These are phyloP conservation scores for Pichia occidentalis DNA, from an alignment of 805 yeast genomes.

Conservation along the genomic window DNA sequence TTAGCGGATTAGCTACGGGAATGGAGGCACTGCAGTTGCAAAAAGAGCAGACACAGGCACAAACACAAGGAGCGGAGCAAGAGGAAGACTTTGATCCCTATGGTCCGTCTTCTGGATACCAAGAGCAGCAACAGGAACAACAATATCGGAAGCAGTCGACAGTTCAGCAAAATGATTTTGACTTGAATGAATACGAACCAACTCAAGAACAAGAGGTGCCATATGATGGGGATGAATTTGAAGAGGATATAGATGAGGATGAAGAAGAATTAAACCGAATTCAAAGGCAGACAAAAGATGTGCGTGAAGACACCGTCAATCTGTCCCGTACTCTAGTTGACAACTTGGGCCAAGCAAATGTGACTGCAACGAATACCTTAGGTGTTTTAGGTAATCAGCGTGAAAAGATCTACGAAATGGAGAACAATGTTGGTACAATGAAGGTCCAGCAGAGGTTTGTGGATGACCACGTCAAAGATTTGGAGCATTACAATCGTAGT, in stretches of 20 bases:
- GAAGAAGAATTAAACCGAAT: constrained; percentile 81
- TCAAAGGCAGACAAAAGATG: constrained; percentile 64
- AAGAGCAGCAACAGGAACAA: constrained; percentile 1
- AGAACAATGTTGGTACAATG: constrained; percentile 55
- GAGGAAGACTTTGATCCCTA: constrained; percentile 19
- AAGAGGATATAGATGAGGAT: constrained; percentile 69
- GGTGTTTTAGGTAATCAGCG: constrained; percentile 94
- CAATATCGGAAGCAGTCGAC: constrained; percentile 8
- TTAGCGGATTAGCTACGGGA: constrained; percentile 2
- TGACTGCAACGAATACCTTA: constrained; percentile 70
- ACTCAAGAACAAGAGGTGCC: constrained; percentile 8
- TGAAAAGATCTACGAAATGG: constrained; percentile 75
- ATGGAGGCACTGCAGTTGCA: constrained; percentile 12
- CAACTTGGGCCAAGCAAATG: constrained; percentile 66
- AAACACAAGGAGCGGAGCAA: constrained; percentile 11
- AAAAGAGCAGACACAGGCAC: constrained; percentile 6
- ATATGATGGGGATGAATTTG: constrained; percentile 26
- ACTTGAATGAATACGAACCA: constrained; percentile 26
- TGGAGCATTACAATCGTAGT: constrained; percentile 72
- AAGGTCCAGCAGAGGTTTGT: constrained; percentile 78
- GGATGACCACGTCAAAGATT: constrained; percentile 72
- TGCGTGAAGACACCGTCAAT: constrained; percentile 68
- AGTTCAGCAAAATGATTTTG: constrained; percentile 16
- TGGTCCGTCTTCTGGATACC: constrained; percentile 18
- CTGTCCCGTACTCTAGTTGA: constrained; percentile 78